These are phyloP conservation scores for Pseudognaphalium luteoalbum DNA, from an alignment of 129 eudicot species.

Conservation along the genomic window DNA sequence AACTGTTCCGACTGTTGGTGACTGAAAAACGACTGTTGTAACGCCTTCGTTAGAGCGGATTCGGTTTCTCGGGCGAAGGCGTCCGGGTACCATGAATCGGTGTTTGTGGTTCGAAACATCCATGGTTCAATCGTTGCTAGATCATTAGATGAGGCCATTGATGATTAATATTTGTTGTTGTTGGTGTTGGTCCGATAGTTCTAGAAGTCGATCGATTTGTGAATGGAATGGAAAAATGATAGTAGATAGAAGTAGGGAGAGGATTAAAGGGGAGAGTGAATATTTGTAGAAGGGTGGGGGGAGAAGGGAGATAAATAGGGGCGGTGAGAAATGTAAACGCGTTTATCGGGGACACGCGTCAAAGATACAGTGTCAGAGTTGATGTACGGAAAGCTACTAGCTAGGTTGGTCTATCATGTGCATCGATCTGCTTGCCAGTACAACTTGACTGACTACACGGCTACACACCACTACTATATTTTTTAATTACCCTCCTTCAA, in stretches of 20 bases:
- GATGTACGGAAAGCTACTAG: conserved; percentile 44
- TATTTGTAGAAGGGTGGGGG: background rate
- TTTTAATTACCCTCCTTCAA: too few relatives aligned
- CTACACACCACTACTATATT: background rate
- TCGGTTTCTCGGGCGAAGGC: conserved; percentile 66
- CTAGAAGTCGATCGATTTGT: background rate
- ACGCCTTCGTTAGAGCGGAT: conserved; percentile 51
- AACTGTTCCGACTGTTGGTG: conserved; percentile 15
- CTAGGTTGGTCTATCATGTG: background rate
- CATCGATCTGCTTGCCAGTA: conserved; percentile 16
- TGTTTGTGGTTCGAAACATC: conserved; percentile 50
- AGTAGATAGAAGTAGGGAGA: too few relatives aligned
- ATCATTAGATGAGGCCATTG: conserved; percentile 70
- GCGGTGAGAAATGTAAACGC: conserved; percentile 57
- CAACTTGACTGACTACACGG: background rate
- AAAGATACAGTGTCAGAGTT: conserved; percentile 33
- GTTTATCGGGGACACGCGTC: conserved; percentile 83
- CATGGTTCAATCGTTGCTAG: conserved; percentile 61
- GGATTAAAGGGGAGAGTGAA: background rate
- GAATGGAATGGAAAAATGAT: background rate
- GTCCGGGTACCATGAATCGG: conserved; percentile 63
- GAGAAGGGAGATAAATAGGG: conserved; percentile 43
- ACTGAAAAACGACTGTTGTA: conserved; percentile 47
- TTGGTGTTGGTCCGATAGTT: background rate
- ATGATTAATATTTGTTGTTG: background rate